phyloP scores from a whole-genome alignment of 169 alveolate species.

The Theileria sp. region DNA sequence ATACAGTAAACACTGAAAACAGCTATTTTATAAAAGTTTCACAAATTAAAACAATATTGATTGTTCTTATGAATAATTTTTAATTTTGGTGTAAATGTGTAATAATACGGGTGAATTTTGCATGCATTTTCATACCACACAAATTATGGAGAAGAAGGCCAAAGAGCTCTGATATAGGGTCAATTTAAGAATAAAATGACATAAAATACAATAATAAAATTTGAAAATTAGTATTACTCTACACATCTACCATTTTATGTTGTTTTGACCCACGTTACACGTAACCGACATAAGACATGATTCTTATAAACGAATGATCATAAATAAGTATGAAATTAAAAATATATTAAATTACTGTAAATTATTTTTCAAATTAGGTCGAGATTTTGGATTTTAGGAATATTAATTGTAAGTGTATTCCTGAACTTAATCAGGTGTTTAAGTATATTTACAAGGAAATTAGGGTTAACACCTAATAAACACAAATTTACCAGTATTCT shows the following conservation, averaged over 20 bases:
- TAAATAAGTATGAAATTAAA: background rate
- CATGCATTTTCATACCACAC: conserved; percentile 30
- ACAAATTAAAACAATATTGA: background rate
- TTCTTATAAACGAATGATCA: background rate
- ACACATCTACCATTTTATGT: background rate
- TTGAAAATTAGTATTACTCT: background rate
- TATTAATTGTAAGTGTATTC: conserved; percentile 15
- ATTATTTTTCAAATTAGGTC: background rate
- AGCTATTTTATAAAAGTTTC: conserved; percentile 4
- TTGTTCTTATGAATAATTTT: background rate
- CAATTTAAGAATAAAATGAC: background rate
- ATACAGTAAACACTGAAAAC: background rate
- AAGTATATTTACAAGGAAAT: conserved; percentile 63
- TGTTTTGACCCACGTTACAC: background rate
- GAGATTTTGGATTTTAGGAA: background rate
- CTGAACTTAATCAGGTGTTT: conserved; percentile 62
- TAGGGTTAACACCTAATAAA: conserved; percentile 74
- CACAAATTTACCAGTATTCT: conserved; percentile 67
- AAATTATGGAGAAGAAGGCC: background rate
- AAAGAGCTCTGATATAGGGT: background rate
- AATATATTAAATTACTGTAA: background rate
- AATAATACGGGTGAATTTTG: background rate
- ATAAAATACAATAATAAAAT: no score
- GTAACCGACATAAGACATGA: background rate
- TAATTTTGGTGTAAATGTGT: conserved; percentile 11